Conservation (phyloP, 164 flowering plant species). For the Vitis vinifera region DNA sequence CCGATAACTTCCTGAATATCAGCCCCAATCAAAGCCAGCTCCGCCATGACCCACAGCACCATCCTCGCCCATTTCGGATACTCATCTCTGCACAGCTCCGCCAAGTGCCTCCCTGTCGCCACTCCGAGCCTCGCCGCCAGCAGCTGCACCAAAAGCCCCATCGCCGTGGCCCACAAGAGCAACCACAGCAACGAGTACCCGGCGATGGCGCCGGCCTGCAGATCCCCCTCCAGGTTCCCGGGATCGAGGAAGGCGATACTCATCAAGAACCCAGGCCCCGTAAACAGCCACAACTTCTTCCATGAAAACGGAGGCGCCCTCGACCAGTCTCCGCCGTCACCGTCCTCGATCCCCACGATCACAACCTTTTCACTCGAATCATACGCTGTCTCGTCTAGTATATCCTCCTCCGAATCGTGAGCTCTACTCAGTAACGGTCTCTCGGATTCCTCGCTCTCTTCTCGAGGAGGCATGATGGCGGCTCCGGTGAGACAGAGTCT, state of each 20-base stretch:
- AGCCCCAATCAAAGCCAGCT: slow-evolving; percentile 64
- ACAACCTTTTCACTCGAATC: slow-evolving; percentile 46
- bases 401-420: slow-evolving; percentile 12
- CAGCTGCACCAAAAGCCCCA: slow-evolving; percentile 70
- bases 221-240: slow-evolving; percentile 79
- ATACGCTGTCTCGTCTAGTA: slow-evolving; percentile 42
- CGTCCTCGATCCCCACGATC: slow-evolving; percentile 37
- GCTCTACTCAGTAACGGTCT: neutral
- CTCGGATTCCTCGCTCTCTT: too few species aligned
- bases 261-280: slow-evolving; percentile 81
- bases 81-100: slow-evolving; percentile 71
- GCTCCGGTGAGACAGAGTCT: too few species aligned
- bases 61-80: slow-evolving; percentile 63
- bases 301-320: slow-evolving; percentile 66
- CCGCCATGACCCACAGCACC: slow-evolving; percentile 71
- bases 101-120: slow-evolving; percentile 70
- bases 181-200: slow-evolving; percentile 80
- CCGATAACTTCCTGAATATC: slow-evolving; percentile 81
- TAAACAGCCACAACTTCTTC: slow-evolving; percentile 77
- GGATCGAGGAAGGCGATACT: slow-evolving; percentile 83
- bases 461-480: too few species aligned
- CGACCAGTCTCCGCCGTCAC: slow-evolving; percentile 11
- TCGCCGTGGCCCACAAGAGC: slow-evolving; percentile 70
- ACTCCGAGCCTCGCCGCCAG: slow-evolving; percentile 70
- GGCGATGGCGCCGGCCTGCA: slow-evolving; percentile 78